Percentiles rank a stretch among this genome's conserved stretches.
phyloP scores from a whole-genome alignment of 164 flowering plant species.

The Saururus chinensis region DNA sequence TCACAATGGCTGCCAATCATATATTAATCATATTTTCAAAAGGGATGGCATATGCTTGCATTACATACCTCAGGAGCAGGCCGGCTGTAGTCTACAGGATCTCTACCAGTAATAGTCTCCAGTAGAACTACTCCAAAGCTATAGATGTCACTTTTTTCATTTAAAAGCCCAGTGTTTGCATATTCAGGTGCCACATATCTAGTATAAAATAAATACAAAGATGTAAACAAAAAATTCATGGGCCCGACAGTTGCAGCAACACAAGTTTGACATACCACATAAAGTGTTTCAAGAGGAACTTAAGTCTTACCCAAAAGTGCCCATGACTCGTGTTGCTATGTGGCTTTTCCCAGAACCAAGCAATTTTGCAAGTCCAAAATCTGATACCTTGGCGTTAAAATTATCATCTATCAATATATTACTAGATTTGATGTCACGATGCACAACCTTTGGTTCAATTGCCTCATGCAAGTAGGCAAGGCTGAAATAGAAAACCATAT shows the following conservation, averaged over 20 bases:
- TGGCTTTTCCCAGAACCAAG: slow-evolving; percentile 85
- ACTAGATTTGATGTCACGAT: slow-evolving; percentile 86
- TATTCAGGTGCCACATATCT: slow-evolving; percentile 95
- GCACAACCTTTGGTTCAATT: slow-evolving; percentile 87
- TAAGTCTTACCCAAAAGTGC: slow-evolving; percentile 74
- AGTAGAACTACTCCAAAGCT: slow-evolving; percentile 81
- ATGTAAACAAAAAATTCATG: no score
- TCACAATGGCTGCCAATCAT: not conserved
- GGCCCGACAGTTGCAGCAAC: not conserved
- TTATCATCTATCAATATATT: slow-evolving; percentile 78
- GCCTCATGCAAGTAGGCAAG: slow-evolving; percentile 90
- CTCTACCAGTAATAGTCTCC: slow-evolving; percentile 87
- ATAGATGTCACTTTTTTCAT: slow-evolving; percentile 90
- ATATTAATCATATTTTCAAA: no score
- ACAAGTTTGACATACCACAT: not conserved
- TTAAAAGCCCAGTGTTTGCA: slow-evolving; percentile 79
- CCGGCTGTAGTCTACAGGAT: slow-evolving; percentile 76
- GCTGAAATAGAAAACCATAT: slow-evolving; percentile 23
- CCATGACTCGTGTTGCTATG: slow-evolving; percentile 87
- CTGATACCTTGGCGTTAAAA: slow-evolving; percentile 81
- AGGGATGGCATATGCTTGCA: not conserved
- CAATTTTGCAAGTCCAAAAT: slow-evolving; percentile 87
- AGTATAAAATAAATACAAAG: not conserved
- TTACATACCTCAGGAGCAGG: slow-evolving; percentile 55
- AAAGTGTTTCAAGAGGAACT: no score